Base-by-base conservation (phyloP, 768 basidiomycete species). In the Russula compacta region DNA sequence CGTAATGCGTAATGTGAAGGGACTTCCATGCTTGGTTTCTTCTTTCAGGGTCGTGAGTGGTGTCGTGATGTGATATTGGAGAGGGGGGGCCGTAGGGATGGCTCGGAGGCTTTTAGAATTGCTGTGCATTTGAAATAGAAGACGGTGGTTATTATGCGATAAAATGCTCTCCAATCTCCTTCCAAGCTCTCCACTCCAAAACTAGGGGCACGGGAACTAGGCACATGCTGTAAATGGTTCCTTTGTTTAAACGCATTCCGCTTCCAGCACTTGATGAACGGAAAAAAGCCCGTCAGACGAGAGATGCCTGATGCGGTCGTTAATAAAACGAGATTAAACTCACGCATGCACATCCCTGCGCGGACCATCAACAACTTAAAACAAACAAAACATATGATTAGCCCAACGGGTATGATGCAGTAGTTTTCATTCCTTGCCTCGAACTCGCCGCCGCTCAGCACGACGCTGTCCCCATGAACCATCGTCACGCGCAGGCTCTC, bases 401-500 rank as follows among this genome's bases (percentile, higher is more conserved):
- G 33, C 29, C n/a, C n/a, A 15, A 35, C 52, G n/a, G 10, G n/a
- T 36, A 6, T 24, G 9, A 44, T 2, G 24, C 12, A n/a, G 11
- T 10, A 35, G 10, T 14, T 19, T 15, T 2, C 3, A 29, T 29
- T 42, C 38, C 56, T 58, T 51, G 42, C 63, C 53, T 64, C 60
- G n/a, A 51, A 61, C 11, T 50, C 35, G 40, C 12, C 10, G 17
- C 59, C 58, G 11, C 50, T 52, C 35, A 66, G n/a, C 6, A 64
- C 44, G 12, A 57, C 53, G 24, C 60, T 53, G 39, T 66, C 65
- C 4, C 65, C 65, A 15, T 66, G 65, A 35, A 64, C 53, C 51
- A 66, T 60, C 48, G 65, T 60, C 15, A 66, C 65, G 15, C 55
- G 58, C n/a, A 66, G 59, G n/a, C 50, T 51, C 42, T 66, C 64